Conservation (phyloP, 257 asterid species). For the Solanum etuberosum region DNA sequence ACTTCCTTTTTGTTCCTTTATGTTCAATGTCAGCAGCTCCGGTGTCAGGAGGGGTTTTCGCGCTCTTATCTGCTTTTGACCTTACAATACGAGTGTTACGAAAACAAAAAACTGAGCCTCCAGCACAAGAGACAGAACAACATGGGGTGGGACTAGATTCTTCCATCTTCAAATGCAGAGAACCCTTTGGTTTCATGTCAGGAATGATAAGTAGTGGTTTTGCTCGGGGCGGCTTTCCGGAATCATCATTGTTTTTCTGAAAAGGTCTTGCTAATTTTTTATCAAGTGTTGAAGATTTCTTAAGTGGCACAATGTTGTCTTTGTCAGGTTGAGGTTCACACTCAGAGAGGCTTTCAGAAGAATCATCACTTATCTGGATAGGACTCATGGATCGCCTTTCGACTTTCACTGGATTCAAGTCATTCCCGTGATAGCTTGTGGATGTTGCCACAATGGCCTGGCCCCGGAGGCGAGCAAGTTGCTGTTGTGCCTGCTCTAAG, state of each 20-base stretch:
- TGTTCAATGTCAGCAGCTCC: slow-evolving; percentile 23
- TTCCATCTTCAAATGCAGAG: slow-evolving; percentile 14
- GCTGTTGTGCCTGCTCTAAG: slow-evolving; percentile 38
- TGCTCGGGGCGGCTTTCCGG: slow-evolving; percentile 19
- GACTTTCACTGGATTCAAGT: slow-evolving; percentile 8
- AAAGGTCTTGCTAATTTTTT: neutral
- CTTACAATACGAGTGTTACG: slow-evolving; percentile 13
- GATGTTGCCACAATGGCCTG: slow-evolving; percentile 17
- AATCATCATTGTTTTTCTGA: slow-evolving; percentile 15
- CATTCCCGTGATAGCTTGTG: slow-evolving; percentile 11
- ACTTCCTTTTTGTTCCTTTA: slow-evolving; percentile 33
- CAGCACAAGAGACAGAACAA: slow-evolving; percentile 19
- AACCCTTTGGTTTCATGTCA: slow-evolving; percentile 14
- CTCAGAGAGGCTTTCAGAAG: neutral
- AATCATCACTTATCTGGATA: neutral
- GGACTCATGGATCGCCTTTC: slow-evolving; percentile 18
- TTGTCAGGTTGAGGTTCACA: neutral
- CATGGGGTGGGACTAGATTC: slow-evolving; percentile 20
- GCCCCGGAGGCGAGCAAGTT: slow-evolving; percentile 39
- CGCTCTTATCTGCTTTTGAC: slow-evolving; percentile 24
- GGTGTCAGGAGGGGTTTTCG: slow-evolving; percentile 16
- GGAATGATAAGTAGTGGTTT: slow-evolving; percentile 41
- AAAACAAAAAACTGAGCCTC: slow-evolving; percentile 9
- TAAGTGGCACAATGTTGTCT: slow-evolving; percentile 7
- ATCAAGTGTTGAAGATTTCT: slow-evolving; percentile 6